Conservation (phyloP, 2,329 filamentous ascomycete species). For the Colletotrichum cordylinicola region DNA sequence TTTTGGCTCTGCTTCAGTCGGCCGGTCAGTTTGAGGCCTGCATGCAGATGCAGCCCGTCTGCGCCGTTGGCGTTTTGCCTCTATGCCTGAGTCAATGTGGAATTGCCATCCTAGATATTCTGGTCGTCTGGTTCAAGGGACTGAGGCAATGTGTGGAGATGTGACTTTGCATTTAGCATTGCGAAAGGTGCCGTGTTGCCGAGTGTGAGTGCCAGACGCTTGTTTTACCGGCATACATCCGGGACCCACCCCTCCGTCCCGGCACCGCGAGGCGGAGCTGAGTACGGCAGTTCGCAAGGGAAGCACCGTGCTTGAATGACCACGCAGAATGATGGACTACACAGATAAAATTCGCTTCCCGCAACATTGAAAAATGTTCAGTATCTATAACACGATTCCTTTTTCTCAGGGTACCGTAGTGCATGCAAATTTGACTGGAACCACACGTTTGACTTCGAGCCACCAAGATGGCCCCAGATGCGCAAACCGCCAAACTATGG, state of each 20-base stretch:
- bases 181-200: neutral
- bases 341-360: neutral
- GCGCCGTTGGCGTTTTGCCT: neutral
- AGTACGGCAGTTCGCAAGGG: neutral
- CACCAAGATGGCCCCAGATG: too few species aligned
- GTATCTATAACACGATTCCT: too few species aligned
- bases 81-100: neutral
- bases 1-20: neutral
- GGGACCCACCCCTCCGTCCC: neutral
- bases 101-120: fast-evolving
- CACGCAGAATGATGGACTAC: too few species aligned
- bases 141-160: neutral
- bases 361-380: too few species aligned
- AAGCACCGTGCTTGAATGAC: neutral
- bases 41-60: neutral
- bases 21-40: neutral
- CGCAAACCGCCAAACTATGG: too few species aligned
- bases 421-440: too few species aligned
- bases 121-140: neutral
- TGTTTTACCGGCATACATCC: neutral
- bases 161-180: neutral
- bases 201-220: neutral
- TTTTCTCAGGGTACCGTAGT: too few species aligned
- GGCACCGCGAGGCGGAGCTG: neutral
- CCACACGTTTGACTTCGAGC: too few species aligned